Evolutionary conservation across 2,329 filamentous ascomycete genomes (phyloP).

Genomic region (Emergomyces orientalis): DNA sequence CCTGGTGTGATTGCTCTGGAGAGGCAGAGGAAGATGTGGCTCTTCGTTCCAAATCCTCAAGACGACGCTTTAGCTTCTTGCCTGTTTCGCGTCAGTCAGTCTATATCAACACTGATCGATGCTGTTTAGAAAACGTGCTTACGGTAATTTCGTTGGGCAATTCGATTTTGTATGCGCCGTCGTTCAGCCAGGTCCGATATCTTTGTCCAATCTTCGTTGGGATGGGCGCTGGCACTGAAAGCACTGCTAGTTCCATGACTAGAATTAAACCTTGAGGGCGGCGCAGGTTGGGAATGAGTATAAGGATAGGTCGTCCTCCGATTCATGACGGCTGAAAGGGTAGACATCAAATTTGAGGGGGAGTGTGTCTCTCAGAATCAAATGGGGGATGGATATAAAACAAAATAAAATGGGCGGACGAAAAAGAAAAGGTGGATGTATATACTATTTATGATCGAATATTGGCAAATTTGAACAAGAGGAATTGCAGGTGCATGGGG

Average conservation of each 20-base stretch:
- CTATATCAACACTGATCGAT: neutral
- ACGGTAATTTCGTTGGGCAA: slow-evolving; percentile 97
- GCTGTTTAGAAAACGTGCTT: slow-evolving; percentile 27
- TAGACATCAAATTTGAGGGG: neutral
- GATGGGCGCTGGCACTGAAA: slow-evolving; percentile 87
- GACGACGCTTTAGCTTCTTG: slow-evolving; percentile 59
- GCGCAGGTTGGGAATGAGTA: slow-evolving; percentile 15
- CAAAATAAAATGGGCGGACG: neutral
- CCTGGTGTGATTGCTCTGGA: slow-evolving; percentile 49
- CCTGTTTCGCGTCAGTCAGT: slow-evolving; percentile 32
- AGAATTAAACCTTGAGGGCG: slow-evolving; percentile 54
- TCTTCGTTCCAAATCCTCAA: slow-evolving; percentile 55
- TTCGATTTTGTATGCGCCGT: slow-evolving; percentile 89
- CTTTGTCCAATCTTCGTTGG: slow-evolving; percentile 98
- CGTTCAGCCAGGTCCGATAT: slow-evolving; percentile 94
- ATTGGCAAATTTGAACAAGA: neutral
- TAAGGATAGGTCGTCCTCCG: slow-evolving; percentile 22
- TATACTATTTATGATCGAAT: neutral
- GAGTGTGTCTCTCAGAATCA: neutral
- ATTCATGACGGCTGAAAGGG: slow-evolving; percentile 23
- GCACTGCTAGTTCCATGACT: slow-evolving; percentile 80
- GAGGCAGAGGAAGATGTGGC: slow-evolving; percentile 53
- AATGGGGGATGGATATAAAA: neutral
- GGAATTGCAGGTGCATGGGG: neutral
- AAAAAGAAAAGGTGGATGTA: neutral